A percentile compares a stretch with the other conserved stretches of the same genome.
phyloP scores from a whole-genome alignment of 257 asterid genomes.

The Oldenlandia corymbosa region DNA sequence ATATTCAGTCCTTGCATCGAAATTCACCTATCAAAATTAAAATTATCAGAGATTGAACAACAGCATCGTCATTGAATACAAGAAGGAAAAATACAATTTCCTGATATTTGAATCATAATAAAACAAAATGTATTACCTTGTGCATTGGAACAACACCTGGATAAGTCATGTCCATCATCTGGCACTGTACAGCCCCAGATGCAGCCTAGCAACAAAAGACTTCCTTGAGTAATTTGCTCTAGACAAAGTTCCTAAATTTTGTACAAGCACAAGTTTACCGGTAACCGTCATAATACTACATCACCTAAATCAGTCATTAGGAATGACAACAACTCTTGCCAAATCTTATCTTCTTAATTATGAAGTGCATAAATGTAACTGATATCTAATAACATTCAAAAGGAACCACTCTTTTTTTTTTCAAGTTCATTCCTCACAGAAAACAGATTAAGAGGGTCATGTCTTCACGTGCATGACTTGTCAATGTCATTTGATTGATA shows the following conservation, averaged over 20 bases:
- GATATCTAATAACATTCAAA: not conserved
- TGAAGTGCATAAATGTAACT: not conserved
- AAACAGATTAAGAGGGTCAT: not conserved
- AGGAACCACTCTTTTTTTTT: not conserved
- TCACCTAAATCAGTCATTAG: constrained; percentile 1
- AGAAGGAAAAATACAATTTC: not conserved
- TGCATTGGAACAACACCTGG: constrained; percentile 97
- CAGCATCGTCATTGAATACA: not conserved
- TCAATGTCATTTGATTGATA: too few relatives aligned
- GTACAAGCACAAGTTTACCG: not conserved
- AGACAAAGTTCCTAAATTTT: not conserved
- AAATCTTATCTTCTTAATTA: not conserved
- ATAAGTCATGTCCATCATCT: constrained; percentile 84
- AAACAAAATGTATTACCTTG: constrained; percentile 41
- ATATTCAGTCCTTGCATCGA: constrained; percentile 91
- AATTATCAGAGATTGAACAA: constrained; percentile 18
- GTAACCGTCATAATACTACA: not conserved
- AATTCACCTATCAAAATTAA: constrained; percentile 59
- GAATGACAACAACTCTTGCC: not conserved
- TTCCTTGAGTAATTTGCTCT: constrained; percentile 1
- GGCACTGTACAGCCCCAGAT: constrained; percentile 96
- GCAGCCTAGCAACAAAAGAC: constrained; percentile 50
- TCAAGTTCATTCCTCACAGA: constrained; percentile 3
- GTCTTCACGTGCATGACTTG: not conserved
- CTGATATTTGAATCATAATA: not conserved